These are phyloP conservation scores for Aspergillus haitiensis DNA, from an alignment of 495 filamentous ascomycete genomes.

Conservation along the genomic window DNA sequence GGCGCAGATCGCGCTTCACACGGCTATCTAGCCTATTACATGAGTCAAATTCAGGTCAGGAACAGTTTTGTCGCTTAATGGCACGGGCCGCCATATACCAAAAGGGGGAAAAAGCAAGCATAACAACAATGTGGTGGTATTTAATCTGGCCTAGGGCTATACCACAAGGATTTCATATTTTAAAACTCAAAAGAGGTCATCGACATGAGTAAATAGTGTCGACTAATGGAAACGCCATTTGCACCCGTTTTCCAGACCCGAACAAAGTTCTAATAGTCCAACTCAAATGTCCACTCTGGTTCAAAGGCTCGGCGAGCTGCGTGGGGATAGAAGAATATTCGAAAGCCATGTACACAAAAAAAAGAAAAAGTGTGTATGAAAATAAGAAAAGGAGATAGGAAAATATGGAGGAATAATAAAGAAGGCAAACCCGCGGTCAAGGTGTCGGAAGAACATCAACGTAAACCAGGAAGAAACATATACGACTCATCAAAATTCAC, in stretches of 20 bases:
- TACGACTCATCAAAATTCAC: slow-evolving; percentile 36
- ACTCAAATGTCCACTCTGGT: slow-evolving; percentile 40
- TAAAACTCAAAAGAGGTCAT: slow-evolving; percentile 39
- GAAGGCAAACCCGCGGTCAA: slow-evolving; percentile 10
- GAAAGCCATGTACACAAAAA: slow-evolving; percentile 53
- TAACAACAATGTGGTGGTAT: slow-evolving; percentile 2
- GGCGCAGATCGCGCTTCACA: slow-evolving; percentile 10
- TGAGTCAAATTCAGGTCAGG: not conserved
- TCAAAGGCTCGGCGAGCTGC: slow-evolving; percentile 27
- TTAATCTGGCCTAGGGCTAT: slow-evolving; percentile 22
- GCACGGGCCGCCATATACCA: not conserved
- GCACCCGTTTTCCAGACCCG: slow-evolving; percentile 52
- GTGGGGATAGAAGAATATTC: slow-evolving; percentile 38
- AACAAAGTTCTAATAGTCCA: slow-evolving; percentile 52
- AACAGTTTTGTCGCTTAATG: not conserved
- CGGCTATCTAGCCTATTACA: slow-evolving; percentile 15
- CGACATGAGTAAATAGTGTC: slow-evolving; percentile 31
- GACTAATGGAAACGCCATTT: slow-evolving; percentile 50
- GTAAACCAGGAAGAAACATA: slow-evolving; percentile 23
- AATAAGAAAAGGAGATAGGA: slow-evolving; percentile 25
- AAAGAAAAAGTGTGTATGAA: slow-evolving; percentile 11
- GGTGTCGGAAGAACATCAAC: slow-evolving; percentile 28
- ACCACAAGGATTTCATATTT: slow-evolving; percentile 31
- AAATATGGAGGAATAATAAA: slow-evolving; percentile 22
- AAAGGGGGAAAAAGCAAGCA: not conserved